These are phyloP conservation scores for Cyclocybe cylindracea DNA, from an alignment of 768 basidiomycete species.

Conservation along the genomic window DNA sequence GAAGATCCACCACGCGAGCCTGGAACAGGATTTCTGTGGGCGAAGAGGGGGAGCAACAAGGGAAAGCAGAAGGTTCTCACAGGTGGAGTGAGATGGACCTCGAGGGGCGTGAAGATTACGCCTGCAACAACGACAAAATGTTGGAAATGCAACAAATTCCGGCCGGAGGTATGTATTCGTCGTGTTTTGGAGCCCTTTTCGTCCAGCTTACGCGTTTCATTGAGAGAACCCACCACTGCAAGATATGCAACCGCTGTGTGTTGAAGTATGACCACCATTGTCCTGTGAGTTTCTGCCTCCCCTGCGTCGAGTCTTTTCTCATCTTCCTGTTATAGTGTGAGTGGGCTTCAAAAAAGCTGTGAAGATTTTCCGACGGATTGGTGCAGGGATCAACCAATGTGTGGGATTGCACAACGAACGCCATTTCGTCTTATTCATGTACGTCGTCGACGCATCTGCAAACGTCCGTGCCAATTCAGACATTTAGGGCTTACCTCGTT, in stretches of 20 bases:
- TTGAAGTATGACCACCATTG: constrained; percentile 92
- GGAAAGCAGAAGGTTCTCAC: constrained; percentile 28
- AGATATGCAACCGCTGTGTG: constrained; percentile 87
- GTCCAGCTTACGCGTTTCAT: constrained; percentile 12
- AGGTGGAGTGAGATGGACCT: constrained; percentile 52
- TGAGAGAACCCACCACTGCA: constrained; percentile 91
- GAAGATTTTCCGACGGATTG: neutral
- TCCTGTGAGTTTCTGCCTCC: constrained; percentile 59
- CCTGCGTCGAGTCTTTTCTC: constrained; percentile 1
- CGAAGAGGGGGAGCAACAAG: constrained; percentile 33
- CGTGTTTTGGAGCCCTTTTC: neutral
- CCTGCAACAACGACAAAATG: constrained; percentile 61
- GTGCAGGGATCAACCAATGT: constrained; percentile 92
- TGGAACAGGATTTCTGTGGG: constrained; percentile 60
- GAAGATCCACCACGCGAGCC: constrained; percentile 50
- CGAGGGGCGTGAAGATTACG: constrained; percentile 47
- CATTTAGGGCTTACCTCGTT: constrained; percentile 77
- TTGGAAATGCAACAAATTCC: constrained; percentile 62
- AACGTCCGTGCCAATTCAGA: neutral
- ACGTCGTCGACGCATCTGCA: constrained; percentile 23
- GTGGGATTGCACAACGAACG: constrained; percentile 95
- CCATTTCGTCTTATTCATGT: constrained; percentile 96
- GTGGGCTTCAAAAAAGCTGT: constrained; percentile 9
- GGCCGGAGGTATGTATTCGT: constrained; percentile 71
- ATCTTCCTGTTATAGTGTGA: constrained; percentile 26